Percentiles rank a stretch among this genome's conserved stretches.
Conservation (phyloP, 192 early-diverging fungal genomes). For the Geosiphon pyriformis region DNA sequence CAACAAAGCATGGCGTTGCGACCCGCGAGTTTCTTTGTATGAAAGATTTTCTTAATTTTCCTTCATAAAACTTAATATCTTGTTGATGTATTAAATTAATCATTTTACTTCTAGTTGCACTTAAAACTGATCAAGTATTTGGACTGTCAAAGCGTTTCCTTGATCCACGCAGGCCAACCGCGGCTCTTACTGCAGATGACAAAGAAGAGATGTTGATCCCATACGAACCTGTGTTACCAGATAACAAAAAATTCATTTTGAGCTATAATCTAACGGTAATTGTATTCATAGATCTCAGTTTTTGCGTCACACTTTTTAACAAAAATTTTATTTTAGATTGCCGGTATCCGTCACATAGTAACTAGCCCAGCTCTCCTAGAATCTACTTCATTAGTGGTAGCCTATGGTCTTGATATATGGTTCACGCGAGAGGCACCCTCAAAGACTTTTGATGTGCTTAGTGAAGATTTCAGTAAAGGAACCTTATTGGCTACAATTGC, state of each 20-base stretch:
- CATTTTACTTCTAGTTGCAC: slow-evolving; percentile 42
- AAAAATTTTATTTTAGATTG: slow-evolving; percentile 39
- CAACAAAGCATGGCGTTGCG: slow-evolving; percentile 81
- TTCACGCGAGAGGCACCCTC: slow-evolving; percentile 77
- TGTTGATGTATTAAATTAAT: slow-evolving; percentile 17
- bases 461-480: slow-evolving; percentile 86
- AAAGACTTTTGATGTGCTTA: slow-evolving; percentile 89
- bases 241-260: slow-evolving; percentile 72
- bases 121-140: slow-evolving; percentile 50
- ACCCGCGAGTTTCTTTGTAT: slow-evolving; percentile 74
- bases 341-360: slow-evolving; percentile 60
- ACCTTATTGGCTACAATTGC: slow-evolving; percentile 79
- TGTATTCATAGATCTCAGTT: slow-evolving; percentile 1
- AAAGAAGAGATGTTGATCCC: slow-evolving; percentile 83
- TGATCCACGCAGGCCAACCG: slow-evolving; percentile 76
- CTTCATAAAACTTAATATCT: not conserved
- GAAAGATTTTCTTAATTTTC: slow-evolving; percentile 10
- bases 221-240: slow-evolving; percentile 65
- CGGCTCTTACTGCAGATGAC: slow-evolving; percentile 65
- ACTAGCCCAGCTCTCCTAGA: slow-evolving; percentile 80
- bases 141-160: slow-evolving; percentile 68
- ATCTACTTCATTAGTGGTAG: slow-evolving; percentile 85
- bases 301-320: not conserved
- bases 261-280: slow-evolving; percentile 62
- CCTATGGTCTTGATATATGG: slow-evolving; percentile 91